Evolutionary conservation across 1,284 basidiomycete genomes (phyloP).

Genomic region (Malassezia furfur): DNA sequence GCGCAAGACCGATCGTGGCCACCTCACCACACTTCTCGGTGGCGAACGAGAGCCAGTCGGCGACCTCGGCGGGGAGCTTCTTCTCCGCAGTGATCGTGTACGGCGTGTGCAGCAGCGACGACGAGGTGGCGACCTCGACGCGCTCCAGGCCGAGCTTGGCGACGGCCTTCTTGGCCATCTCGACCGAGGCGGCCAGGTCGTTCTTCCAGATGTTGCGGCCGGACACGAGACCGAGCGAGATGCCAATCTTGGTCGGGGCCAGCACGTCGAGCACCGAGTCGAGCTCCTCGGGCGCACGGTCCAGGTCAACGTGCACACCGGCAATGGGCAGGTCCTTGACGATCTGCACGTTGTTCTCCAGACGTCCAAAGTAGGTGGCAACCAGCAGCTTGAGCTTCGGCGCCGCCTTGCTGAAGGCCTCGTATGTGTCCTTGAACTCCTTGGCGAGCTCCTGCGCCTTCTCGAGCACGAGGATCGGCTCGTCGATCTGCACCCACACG

Average conservation of each 20-base stretch:
- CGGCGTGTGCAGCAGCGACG: constrained; percentile 95
- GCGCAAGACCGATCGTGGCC: constrained; percentile 61
- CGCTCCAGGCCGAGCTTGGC: constrained; percentile 51
- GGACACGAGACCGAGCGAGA: constrained; percentile 93
- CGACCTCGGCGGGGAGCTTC: constrained; percentile 79
- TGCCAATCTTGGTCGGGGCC: constrained; percentile 55
- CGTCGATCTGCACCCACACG: constrained; percentile 90
- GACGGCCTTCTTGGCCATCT: constrained; percentile 69
- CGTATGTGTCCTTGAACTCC: constrained; percentile 73
- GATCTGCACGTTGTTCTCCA: constrained; percentile 82
- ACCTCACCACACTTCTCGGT: constrained; percentile 93
- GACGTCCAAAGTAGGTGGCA: constrained; percentile 86
- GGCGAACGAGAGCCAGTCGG: constrained; percentile 98
- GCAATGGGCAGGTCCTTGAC: constrained; percentile 85
- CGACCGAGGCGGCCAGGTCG: constrained; percentile 76
- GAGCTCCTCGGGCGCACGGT: constrained; percentile 77
- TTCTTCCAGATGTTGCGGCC: constrained; percentile 99
- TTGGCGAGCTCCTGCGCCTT: constrained; percentile 67
- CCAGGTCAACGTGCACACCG: constrained; percentile 92
- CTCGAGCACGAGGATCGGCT: constrained; percentile 92
- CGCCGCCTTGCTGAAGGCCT: constrained; percentile 68
- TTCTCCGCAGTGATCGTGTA: constrained; percentile 88
- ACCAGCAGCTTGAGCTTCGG: constrained; percentile 73
- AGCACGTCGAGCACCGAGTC: constrained; percentile 72
- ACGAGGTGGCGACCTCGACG: constrained; percentile 88